phyloP scores from a whole-genome alignment of 1,284 basidiomycete genomes.

The Acaromyces ingoldii region DNA sequence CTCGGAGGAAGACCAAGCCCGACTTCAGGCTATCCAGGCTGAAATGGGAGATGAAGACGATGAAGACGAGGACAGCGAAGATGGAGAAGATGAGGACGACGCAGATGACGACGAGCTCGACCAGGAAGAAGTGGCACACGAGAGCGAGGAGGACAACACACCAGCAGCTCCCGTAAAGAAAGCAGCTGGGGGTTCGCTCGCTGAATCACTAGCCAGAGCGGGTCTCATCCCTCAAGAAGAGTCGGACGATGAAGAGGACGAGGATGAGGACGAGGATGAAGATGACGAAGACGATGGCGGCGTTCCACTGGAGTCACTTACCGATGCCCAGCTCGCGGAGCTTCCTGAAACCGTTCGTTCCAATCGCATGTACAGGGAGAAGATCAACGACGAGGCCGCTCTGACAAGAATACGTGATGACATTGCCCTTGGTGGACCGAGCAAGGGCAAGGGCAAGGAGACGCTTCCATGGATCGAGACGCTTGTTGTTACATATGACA shows the following conservation, averaged over 20 bases:
- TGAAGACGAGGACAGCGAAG: slow-evolving; percentile 22
- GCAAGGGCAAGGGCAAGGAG: slow-evolving; percentile 2
- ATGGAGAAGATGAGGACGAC: slow-evolving; percentile 23
- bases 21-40: slow-evolving; percentile 26
- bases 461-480: slow-evolving; percentile 48
- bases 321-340: slow-evolving; percentile 15
- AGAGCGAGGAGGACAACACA: slow-evolving; percentile 20
- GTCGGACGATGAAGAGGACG: slow-evolving; percentile 28
- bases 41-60: slow-evolving; percentile 22
- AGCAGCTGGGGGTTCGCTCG: slow-evolving; percentile 39
- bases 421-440: slow-evolving; percentile 26
- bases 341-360: slow-evolving; percentile 40
- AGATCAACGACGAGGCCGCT: slow-evolving; percentile 43
- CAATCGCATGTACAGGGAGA: slow-evolving; percentile 35
- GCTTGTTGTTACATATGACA: slow-evolving; percentile 35
- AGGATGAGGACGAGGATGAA: slow-evolving; percentile 27
- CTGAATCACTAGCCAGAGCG: slow-evolving; percentile 41
- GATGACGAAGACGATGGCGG: slow-evolving; percentile 26
- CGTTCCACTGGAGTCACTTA: slow-evolving; percentile 9
- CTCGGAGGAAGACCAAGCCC: slow-evolving; percentile 37
- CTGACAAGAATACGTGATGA: slow-evolving; percentile 35
- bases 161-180: slow-evolving; percentile 16
- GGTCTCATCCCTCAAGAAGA: slow-evolving; percentile 30
- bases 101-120: slow-evolving; percentile 17
- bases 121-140: slow-evolving; percentile 15